These are phyloP conservation scores for Fusarium floridanum DNA, from an alignment of 2,329 filamentous ascomycete species.

Conservation along the genomic window DNA sequence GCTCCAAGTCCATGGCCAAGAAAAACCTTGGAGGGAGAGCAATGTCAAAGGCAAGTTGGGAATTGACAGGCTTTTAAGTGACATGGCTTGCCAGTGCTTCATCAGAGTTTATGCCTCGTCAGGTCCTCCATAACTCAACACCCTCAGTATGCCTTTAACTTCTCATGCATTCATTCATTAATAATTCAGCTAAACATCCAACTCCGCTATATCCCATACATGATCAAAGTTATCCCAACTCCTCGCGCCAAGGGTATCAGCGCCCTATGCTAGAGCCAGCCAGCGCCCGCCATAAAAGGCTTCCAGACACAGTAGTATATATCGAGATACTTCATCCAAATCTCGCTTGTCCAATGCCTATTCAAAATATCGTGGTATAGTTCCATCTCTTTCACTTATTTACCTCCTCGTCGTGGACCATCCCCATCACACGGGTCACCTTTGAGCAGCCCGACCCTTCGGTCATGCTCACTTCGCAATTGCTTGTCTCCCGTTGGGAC, in stretches of 20 bases:
- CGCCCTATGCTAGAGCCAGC: conserved; percentile 16
- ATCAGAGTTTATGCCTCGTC: not conserved
- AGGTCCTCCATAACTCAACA: not conserved
- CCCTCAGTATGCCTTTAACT: not conserved
- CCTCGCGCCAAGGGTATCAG: conserved; percentile 39
- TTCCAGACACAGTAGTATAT: not conserved
- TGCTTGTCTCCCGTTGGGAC: conserved; percentile 52
- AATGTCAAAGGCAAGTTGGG: not conserved
- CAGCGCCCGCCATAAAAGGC: conserved; percentile 1
- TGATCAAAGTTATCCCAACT: conserved; percentile 18
- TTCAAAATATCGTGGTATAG: not conserved
- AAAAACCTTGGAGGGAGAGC: not conserved
- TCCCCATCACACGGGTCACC: conserved; percentile 15
- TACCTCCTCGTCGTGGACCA: conserved; percentile 8
- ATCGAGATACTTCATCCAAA: not conserved
- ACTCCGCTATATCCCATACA: conserved; percentile 7
- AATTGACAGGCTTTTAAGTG: not conserved
- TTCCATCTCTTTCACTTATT: conserved; percentile 28
- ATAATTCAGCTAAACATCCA: not conserved
- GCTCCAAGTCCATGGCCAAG: not conserved
- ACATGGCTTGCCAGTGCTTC: not conserved
- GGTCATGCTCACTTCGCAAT: conserved; percentile 51
- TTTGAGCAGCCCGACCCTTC: conserved; percentile 43
- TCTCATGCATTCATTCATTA: not conserved
- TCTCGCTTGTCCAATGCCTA: not conserved